Evolutionary conservation across 2,329 filamentous ascomycete genomes (phyloP), one percentile per base, ranked within the genome.

Genomic region (Capronia americana): DNA sequence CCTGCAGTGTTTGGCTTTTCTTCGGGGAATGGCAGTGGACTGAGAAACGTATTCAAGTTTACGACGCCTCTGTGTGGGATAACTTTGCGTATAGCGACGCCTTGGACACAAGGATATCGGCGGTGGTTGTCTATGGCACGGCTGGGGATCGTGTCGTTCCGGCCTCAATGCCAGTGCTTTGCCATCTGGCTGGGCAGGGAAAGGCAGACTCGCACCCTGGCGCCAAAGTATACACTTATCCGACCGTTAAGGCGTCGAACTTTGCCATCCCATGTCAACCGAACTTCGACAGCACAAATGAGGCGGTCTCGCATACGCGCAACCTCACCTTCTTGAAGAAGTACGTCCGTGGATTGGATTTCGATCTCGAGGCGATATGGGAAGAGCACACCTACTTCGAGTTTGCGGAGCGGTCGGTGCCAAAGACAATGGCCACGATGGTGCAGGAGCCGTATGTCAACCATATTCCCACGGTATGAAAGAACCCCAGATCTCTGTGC

Each of bases 401-500:
- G 74, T 93, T 93, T 74, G 86, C 77, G 1, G 86, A 88, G 63
- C 84, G 90, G 11, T 86, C 86, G 1, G 90, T 92, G 0, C 87
- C 87, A 68, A 85, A 87, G 69, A 93, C 90, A 0, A 93, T 93
- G 90, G 83, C 82, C n/a, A 93, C 90, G 0, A 93, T 93, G 90
- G 90, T 92, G 1, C 83, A 88, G 56, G 87, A 92, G 75, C 91
- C 90, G 1, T 92, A 93, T 73, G 90, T 93, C 1, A 93, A 93
- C 74, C 89, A 93, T 74, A 82, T 92, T 1, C 88, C 90, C 0
- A 92, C 90, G 0, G 82, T 88, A 72, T 11, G 57, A n/a, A 14
- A 59, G 17, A 17, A 17, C 10, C 20, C 30, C 10, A 23, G 7
- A 23, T 24, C 4, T 23, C 41, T 26, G 7, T 48, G 44, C 24